Evolutionary conservation across 306 rosid species (phyloP).

Genomic region (Glycine soja): DNA sequence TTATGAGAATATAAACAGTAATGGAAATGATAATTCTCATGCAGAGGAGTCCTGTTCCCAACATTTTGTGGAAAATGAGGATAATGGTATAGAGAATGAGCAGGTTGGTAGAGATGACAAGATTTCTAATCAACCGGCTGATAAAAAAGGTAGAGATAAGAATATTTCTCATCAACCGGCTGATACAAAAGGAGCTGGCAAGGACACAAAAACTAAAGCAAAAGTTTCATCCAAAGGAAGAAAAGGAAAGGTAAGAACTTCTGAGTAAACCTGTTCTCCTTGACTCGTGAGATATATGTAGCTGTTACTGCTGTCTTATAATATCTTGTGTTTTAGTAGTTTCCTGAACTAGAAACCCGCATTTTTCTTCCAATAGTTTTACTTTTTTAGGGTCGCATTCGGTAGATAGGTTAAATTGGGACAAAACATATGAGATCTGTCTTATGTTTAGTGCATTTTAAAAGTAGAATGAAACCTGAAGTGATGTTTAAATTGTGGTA

Average conservation of each 20-base stretch:
- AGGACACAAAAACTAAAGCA: constrained; percentile 58
- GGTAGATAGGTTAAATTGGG: not conserved
- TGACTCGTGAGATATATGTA: not conserved
- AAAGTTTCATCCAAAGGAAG: constrained; percentile 70
- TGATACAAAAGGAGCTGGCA: constrained; percentile 58
- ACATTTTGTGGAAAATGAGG: constrained; percentile 43
- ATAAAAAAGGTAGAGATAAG: constrained; percentile 56
- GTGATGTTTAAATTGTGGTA: not conserved
- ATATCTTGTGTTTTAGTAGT: constrained; percentile 17
- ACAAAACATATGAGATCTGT: not conserved
- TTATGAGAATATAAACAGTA: constrained; percentile 41
- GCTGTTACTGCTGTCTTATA: constrained; percentile 27
- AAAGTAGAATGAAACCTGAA: not conserved
- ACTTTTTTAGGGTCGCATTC: not conserved
- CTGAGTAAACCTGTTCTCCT: not conserved
- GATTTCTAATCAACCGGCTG: constrained; percentile 52
- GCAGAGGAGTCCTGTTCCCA: constrained; percentile 57
- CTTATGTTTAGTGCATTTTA: not conserved
- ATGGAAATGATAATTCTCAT: constrained; percentile 47
- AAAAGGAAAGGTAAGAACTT: constrained; percentile 76
- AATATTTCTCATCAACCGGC: constrained; percentile 54
- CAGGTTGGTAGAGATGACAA: constrained; percentile 53
- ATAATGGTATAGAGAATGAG: constrained; percentile 51
- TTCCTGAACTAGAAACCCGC: constrained; percentile 30
- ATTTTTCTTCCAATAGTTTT: not conserved